These are phyloP conservation scores for Gliomastix tumulicola DNA, from an alignment of 2,329 filamentous ascomycete genomes.

Conservation along the genomic window DNA sequence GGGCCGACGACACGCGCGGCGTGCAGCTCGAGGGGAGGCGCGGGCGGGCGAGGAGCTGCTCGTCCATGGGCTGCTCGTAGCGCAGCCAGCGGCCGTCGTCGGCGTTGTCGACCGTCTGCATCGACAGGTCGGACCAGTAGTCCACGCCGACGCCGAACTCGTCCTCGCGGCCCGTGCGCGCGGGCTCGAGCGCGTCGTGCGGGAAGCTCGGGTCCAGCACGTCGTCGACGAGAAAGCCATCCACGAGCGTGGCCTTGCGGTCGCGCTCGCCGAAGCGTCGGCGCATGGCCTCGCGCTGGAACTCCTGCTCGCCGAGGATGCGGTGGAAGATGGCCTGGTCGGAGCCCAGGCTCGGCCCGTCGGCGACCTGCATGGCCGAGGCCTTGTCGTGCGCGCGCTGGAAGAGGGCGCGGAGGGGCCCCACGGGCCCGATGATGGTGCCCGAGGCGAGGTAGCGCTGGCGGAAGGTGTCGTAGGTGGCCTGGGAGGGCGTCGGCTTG, in stretches of 20 bases:
- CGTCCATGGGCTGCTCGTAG: slow-evolving; percentile 24
- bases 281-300: slow-evolving; percentile 18
- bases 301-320: slow-evolving; percentile 20
- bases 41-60: slow-evolving; percentile 8
- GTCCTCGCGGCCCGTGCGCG: slow-evolving; percentile 8
- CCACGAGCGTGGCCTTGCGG: slow-evolving; percentile 6
- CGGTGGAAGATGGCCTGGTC: slow-evolving; percentile 20
- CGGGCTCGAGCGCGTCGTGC: slow-evolving; percentile 7
- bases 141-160: slow-evolving; percentile 18
- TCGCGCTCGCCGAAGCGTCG: slow-evolving; percentile 11
- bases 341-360: slow-evolving; percentile 8
- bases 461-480: slow-evolving; percentile 9
- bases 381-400: slow-evolving; percentile 7
- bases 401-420: slow-evolving; percentile 12
- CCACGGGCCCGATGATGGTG: slow-evolving; percentile 16
- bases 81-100: slow-evolving; percentile 10
- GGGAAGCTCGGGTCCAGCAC: slow-evolving; percentile 13
- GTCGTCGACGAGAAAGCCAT: slow-evolving; percentile 9
- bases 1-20: not conserved
- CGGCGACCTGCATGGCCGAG: not conserved
- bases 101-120: slow-evolving; percentile 12
- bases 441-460: slow-evolving; percentile 16
- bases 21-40: slow-evolving; percentile 3
- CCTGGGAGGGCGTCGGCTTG: too few species aligned
- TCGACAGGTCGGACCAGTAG: slow-evolving; percentile 16